phyloP scores from a whole-genome alignment of 345 rosid species.

The Salix suchowensis region DNA sequence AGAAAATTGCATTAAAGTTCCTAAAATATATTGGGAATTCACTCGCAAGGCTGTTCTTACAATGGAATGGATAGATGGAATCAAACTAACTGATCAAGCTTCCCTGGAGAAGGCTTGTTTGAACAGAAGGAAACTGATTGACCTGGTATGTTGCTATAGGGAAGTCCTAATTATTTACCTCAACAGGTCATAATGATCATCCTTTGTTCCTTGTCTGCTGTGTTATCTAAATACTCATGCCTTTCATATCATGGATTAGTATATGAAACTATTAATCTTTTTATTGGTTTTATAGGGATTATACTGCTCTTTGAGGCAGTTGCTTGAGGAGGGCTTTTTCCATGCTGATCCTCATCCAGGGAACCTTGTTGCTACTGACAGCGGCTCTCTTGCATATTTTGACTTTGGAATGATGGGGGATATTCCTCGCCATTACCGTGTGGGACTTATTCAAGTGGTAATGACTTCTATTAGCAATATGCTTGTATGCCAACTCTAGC shows the following conservation, averaged over 20 bases:
- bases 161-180: neutral
- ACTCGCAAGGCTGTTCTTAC: conserved; percentile 85
- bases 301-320: conserved; percentile 85
- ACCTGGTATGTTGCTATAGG: conserved; percentile 47
- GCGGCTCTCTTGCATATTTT: conserved; percentile 81
- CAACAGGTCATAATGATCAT: neutral
- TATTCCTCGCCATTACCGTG: conserved; percentile 88
- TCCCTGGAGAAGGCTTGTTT: conserved; percentile 51
- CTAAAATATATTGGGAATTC: conserved; percentile 79
- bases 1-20: conserved; percentile 61
- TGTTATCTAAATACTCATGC: too few species aligned
- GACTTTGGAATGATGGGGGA: conserved; percentile 99
- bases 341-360: conserved; percentile 99
- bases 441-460: conserved; percentile 95
- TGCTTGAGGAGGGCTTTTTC: conserved; percentile 94
- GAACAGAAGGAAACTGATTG: conserved; percentile 70
- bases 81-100: conserved; percentile 80
- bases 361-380: conserved; percentile 73
- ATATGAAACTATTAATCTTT: neutral
- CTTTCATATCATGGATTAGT: neutral
- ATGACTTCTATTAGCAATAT: conserved; percentile 14
- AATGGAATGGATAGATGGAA: conserved; percentile 97
- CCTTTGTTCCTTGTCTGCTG: neutral
- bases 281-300: conserved; percentile 53
- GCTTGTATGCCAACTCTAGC: neutral